Percentiles rank a stretch among this genome's conserved stretches.
Evolutionary conservation across 257 asterid genomes (phyloP).

Genomic region (Sherardia arvensis): DNA sequence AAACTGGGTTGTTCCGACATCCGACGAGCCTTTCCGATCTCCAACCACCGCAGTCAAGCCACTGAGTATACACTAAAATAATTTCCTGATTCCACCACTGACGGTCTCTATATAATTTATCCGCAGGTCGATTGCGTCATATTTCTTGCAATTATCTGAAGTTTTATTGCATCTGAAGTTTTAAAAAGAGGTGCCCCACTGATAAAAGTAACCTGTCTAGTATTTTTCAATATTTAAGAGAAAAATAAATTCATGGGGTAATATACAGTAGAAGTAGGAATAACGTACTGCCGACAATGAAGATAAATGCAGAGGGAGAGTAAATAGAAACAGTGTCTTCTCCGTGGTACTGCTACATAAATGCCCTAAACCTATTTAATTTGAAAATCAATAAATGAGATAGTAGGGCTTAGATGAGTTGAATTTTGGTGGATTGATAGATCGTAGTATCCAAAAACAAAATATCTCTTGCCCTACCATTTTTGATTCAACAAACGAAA

Average conservation of each 20-base stretch:
- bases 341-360: background rate
- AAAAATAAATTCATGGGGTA: no score
- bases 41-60: no score
- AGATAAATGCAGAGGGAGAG: background rate
- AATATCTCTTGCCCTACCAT: background rate
- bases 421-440: background rate
- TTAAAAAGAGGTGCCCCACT: no score
- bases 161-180: no score
- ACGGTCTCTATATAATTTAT: no score
- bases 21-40: no score
- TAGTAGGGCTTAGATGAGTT: background rate
- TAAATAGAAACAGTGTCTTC: background rate
- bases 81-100: no score
- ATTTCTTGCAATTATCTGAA: no score
- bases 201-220: background rate
- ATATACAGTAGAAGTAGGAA: no score
- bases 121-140: no score
- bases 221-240: background rate
- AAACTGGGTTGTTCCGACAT: no score
- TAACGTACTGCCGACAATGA: background rate
- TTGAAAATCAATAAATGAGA: background rate
- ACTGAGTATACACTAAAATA: no score
- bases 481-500: background rate
- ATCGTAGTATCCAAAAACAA: background rate
- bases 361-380: background rate